Conservation (phyloP, 768 basidiomycete genomes). For the Lactifluus subvellereus region DNA sequence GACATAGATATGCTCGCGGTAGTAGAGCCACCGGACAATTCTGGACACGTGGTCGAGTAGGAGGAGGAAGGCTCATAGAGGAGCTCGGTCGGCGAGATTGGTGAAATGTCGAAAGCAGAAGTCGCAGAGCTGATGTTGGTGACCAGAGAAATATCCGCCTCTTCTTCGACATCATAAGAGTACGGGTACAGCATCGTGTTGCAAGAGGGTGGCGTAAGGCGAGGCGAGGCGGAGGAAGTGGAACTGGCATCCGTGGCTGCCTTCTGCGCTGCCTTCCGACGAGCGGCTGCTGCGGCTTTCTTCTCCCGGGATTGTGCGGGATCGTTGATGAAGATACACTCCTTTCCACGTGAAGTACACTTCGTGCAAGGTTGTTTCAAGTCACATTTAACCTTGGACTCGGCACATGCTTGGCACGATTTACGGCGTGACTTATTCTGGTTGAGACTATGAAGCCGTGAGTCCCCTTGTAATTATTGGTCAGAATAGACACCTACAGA, state of each 20-base stretch:
- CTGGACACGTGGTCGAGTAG: slow-evolving; percentile 13
- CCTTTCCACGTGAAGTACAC: slow-evolving; percentile 51
- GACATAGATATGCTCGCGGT: slow-evolving; percentile 23
- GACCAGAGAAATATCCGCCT: slow-evolving; percentile 16
- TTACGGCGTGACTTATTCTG: slow-evolving; percentile 54
- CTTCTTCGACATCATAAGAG: slow-evolving; percentile 9
- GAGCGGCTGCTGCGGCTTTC: slow-evolving; percentile 22
- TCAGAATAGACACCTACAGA: slow-evolving; percentile 37
- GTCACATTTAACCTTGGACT: slow-evolving; percentile 65
- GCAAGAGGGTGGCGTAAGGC: slow-evolving; percentile 11
- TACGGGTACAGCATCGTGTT: slow-evolving; percentile 7
- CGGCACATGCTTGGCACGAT: slow-evolving; percentile 60
- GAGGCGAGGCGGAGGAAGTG: slow-evolving; percentile 15
- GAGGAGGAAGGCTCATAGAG: slow-evolving; percentile 11
- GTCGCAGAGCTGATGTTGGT: slow-evolving; percentile 2
- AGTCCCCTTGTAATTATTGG: background rate
- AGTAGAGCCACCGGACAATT: slow-evolving; percentile 17
- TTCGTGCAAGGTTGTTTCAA: slow-evolving; percentile 57
- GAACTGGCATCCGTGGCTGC: slow-evolving; percentile 13
- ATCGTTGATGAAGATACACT: slow-evolving; percentile 45
- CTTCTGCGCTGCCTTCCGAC: slow-evolving; percentile 17
- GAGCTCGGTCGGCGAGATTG: slow-evolving; percentile 15
- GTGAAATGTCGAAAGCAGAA: slow-evolving; percentile 19
- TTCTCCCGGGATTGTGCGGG: slow-evolving; percentile 23
- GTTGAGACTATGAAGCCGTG: slow-evolving; percentile 25